Conservation (phyloP, 2,329 filamentous ascomycete species). For the Cladosporium velox region DNA sequence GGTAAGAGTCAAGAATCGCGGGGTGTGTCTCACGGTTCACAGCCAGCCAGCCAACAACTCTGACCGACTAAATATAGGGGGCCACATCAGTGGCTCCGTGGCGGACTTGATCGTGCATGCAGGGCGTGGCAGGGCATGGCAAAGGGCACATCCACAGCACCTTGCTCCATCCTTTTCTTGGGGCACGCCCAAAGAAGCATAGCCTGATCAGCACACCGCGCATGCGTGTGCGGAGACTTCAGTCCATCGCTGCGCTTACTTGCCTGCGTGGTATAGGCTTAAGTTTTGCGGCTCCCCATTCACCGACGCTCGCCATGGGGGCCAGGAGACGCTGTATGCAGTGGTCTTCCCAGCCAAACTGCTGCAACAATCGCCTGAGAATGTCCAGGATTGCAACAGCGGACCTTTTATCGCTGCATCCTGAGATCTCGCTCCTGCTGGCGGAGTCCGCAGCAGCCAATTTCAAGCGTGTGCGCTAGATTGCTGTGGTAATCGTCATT, state of each 20-base stretch:
- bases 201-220: slow-evolving; percentile 12
- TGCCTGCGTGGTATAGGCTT: slow-evolving; percentile 9
- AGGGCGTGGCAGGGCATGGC: slow-evolving; percentile 9
- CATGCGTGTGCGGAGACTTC: slow-evolving; percentile 3
- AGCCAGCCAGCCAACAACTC: slow-evolving; percentile 2
- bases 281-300: slow-evolving; percentile 15
- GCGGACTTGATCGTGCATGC: slow-evolving; percentile 1
- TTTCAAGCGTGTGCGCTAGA: background rate
- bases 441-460: background rate
- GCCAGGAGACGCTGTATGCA: background rate
- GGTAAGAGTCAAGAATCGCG: slow-evolving; percentile 4
- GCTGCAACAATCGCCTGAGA: background rate
- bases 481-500: background rate
- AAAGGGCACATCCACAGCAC: background rate
- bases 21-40: slow-evolving; percentile 6
- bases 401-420: background rate
- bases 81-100: background rate
- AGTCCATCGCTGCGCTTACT: slow-evolving; percentile 10
- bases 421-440: background rate
- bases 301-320: background rate
- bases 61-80: slow-evolving; percentile 7
- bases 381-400: background rate
- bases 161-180: background rate
- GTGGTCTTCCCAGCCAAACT: background rate
- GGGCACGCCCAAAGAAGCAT: background rate